Evolutionary conservation across 305 asterid species (phyloP).

Genomic region (Fraxinus platypoda): DNA sequence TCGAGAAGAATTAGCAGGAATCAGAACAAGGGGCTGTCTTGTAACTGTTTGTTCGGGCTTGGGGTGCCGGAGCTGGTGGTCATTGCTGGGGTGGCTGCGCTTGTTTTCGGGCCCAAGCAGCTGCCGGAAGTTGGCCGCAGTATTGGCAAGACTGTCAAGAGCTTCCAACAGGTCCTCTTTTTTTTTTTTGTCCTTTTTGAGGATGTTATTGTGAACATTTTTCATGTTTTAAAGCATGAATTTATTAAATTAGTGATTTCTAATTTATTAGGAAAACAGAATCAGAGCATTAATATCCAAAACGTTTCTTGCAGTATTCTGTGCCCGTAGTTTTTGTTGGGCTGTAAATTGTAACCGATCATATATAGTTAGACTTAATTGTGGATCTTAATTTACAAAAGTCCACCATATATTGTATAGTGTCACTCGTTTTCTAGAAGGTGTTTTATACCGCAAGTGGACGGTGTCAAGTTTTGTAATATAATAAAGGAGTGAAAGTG

Average conservation of each 20-base stretch:
- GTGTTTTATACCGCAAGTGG: no score
- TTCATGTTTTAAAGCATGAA: not conserved
- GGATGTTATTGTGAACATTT: not conserved
- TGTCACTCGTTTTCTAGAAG: no score
- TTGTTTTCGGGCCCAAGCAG: conserved; percentile 81
- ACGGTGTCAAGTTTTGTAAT: no score
- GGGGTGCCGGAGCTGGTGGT: conserved; percentile 91
- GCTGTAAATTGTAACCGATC: not conserved
- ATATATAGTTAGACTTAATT: not conserved
- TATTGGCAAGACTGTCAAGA: conserved; percentile 83
- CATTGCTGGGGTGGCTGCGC: conserved; percentile 77
- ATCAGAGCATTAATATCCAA: not conserved
- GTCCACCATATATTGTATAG: not conserved
- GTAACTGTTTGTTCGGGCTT: conserved; percentile 76
- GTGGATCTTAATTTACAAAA: no score
- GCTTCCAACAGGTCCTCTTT: conserved; percentile 77
- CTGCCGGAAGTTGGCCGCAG: conserved; percentile 83
- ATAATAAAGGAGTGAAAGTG: no score
- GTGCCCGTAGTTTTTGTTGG: not conserved
- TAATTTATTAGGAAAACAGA: not conserved
- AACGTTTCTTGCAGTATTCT: not conserved
- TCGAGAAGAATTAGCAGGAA: not conserved
- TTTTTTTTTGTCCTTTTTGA: not conserved
- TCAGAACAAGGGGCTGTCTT: conserved; percentile 46
- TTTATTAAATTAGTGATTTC: not conserved